Conservation (phyloP, 257 asterid species). For the Jasminum sambac region DNA sequence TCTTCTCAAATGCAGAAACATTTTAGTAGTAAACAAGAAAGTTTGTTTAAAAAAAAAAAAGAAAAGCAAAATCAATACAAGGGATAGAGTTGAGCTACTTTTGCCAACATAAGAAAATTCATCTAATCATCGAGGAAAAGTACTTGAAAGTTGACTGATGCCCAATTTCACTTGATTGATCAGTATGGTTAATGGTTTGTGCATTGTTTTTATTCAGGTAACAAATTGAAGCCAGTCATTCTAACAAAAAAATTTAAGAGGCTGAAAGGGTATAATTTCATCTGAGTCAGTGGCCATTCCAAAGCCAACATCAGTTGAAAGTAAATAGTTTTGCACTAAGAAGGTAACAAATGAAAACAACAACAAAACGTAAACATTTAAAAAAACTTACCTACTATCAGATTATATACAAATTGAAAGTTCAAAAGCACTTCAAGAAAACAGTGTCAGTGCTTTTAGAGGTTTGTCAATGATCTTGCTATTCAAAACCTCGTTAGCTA, state of each 20-base stretch:
- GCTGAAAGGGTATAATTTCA: background rate
- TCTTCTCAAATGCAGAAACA: background rate
- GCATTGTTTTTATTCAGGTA: background rate
- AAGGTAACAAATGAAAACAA: background rate
- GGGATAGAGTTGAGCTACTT: background rate
- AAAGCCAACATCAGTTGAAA: background rate
- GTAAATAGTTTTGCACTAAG: background rate
- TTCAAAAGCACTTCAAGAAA: background rate
- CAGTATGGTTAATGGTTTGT: background rate
- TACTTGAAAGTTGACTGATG: background rate
- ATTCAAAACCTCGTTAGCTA: background rate
- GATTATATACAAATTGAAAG: background rate
- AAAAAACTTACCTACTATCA: background rate
- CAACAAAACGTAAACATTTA: background rate
- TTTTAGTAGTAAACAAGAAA: conserved; percentile 1
- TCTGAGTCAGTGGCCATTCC: background rate
- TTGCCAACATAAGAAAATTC: background rate
- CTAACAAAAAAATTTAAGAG: background rate
- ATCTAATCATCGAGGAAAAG: background rate
- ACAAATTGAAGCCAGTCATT: background rate
- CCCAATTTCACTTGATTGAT: background rate
- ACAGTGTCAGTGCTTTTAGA: background rate
- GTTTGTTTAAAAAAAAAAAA: background rate
- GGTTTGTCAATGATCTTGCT: background rate
- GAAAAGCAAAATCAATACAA: background rate